Percentiles rank a stretch among this genome's conserved stretches.
Evolutionary conservation across 148 eudicot species (phyloP).

Genomic region (Rhododendron ferrugineum): DNA sequence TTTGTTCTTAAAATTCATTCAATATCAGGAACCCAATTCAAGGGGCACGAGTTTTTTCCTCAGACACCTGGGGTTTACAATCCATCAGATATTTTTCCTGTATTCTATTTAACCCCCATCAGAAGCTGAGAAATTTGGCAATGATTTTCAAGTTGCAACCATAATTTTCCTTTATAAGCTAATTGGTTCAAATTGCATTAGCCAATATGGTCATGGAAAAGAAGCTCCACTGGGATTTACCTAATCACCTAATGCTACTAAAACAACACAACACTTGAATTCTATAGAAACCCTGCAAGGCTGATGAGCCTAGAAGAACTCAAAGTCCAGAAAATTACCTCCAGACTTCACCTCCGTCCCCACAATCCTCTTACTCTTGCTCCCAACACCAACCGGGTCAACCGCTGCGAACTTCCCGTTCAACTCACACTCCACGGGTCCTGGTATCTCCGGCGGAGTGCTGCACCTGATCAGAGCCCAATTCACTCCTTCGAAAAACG

Average conservation of each 20-base stretch:
- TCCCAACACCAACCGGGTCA: conserved; percentile 27
- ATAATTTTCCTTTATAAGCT: conserved; percentile 2
- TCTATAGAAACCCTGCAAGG: conserved; percentile 5
- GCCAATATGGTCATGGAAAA: background rate
- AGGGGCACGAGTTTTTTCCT: background rate
- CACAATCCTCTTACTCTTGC: conserved; percentile 35
- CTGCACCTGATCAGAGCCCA: conserved; percentile 48
- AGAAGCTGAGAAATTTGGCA: background rate
- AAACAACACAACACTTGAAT: conserved; percentile 5
- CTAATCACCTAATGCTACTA: background rate
- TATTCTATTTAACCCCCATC: background rate
- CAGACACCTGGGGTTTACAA: background rate
- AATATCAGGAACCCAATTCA: background rate
- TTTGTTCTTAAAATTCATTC: background rate
- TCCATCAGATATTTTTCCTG: background rate
- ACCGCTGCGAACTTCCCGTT: conserved; percentile 7
- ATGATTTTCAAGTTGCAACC: background rate
- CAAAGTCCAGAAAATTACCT: conserved; percentile 59
- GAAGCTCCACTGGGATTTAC: background rate
- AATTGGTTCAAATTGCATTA: conserved; percentile 2
- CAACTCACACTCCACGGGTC: conserved; percentile 20
- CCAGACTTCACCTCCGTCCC: conserved; percentile 43
- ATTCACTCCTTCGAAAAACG: conserved; percentile 41
- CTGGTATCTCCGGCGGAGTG: conserved; percentile 43
- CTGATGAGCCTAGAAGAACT: conserved; percentile 43